Evolutionary conservation across 352 stramenopile species (phyloP).

Genomic region (Aphanomyces astaci): DNA sequence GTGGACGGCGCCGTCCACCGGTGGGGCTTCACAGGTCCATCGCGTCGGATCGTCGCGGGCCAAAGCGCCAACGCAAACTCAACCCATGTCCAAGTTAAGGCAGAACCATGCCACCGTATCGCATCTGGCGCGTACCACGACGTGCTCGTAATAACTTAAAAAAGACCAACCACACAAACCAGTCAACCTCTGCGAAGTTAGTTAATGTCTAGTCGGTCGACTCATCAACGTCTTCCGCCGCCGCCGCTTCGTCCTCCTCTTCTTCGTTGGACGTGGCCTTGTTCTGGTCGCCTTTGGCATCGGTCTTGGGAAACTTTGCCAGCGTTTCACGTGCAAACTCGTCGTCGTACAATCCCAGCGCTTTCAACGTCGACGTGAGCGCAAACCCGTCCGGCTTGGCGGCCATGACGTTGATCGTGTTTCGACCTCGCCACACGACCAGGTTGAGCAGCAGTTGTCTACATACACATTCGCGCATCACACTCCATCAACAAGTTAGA

Average conservation of each 20-base stretch:
- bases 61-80: slow-evolving; percentile 12
- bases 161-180: neutral
- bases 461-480: slow-evolving; percentile 14
- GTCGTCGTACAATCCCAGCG: slow-evolving; percentile 64
- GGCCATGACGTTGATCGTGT: slow-evolving; percentile 82
- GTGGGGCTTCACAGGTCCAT: slow-evolving; percentile 32
- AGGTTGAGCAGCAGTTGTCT: slow-evolving; percentile 79
- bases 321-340: neutral
- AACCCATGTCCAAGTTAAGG: neutral
- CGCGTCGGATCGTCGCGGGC: neutral
- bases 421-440: slow-evolving; percentile 76
- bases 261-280: slow-evolving; percentile 3
- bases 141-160: neutral
- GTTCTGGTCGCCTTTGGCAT: neutral
- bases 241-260: neutral
- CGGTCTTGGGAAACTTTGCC: slow-evolving; percentile 2
- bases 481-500: neutral
- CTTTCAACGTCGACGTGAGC: slow-evolving; percentile 76
- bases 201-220: neutral
- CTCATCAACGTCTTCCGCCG: neutral
- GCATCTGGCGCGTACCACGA: slow-evolving; percentile 14
- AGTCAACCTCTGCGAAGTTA: neutral
- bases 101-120: neutral
- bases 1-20: slow-evolving; percentile 38
- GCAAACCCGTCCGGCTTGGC: slow-evolving; percentile 71